Base-by-base conservation (phyloP, 352 stramenopile genomes). In the Blastocystis sp. region DNA sequence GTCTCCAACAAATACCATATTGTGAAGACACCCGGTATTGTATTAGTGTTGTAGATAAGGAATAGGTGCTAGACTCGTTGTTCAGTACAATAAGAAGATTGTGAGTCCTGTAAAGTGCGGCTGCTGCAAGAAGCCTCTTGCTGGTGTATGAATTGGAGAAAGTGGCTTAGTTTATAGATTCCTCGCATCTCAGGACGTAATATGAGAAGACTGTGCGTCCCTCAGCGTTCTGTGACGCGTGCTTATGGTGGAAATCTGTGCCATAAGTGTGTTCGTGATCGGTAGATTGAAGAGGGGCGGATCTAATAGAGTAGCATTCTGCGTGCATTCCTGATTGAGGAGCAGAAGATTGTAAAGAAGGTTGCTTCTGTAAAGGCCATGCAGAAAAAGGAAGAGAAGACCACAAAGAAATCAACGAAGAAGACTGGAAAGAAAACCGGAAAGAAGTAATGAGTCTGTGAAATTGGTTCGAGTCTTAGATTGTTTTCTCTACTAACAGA, bases 291-390 rank as follows among this genome's bases (percentile, higher is more conserved):
- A 58, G 6, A 1, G 21, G 43, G 19, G n/a, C 7, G 14, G 1
- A 74, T 0, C 14, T 75, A 32, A 71, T 24, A 5, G 35, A 0
- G 11, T 88, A 92, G 92, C 86, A 98, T 99, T 90, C 92, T 98
- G 46, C 93, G 96, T 90, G 96, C 96, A 52, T 99, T 99, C 91
- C 91, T 99, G 74, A 96, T 98, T 91, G 96, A 98, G 91, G 96
- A 99, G 92, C 95, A 98, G 90, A 98, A 98, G 94, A 97, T 97
- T 89, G 95, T 98, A 57, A 99, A 98, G 95, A 97, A 97, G 92
- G 93, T 98, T 78, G 92, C 98, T 86, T 91, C 94, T 56, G 94
- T 98, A 90, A 97, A 97, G 92, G 89, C 93, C 81, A 93, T 92
- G 89, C 93, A 94, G 90, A 90, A 88, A 56, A 91, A 90, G 86